Conservation (phyloP, 108 stramenopile genomes). For the Aurantiochytrium sp. region DNA sequence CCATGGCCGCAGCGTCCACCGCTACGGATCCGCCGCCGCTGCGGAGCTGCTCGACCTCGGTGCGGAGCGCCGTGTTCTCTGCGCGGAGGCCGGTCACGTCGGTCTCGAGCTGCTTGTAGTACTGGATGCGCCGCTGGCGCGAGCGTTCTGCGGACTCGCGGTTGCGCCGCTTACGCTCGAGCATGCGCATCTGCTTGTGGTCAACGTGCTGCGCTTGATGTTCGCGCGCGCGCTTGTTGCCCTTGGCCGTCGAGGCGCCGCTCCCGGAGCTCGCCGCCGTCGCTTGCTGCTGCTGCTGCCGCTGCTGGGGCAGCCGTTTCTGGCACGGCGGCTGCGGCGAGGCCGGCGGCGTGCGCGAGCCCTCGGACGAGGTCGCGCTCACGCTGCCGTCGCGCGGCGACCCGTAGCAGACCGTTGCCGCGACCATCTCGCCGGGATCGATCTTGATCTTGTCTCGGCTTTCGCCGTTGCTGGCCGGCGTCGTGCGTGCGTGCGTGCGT, state of each 20-base stretch:
- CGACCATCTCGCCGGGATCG: background rate
- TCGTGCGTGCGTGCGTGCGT: too few relatives aligned
- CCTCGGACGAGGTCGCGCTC: background rate
- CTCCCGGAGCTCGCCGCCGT: background rate
- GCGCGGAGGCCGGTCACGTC: background rate
- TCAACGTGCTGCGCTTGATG: background rate
- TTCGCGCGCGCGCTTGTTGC: background rate
- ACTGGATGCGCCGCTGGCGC: background rate
- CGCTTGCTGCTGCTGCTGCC: too few relatives aligned
- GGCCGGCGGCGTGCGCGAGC: background rate
- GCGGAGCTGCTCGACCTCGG: slow-evolving; percentile 21
- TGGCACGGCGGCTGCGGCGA: background rate
- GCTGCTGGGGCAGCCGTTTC: too few relatives aligned
- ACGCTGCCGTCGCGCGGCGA: background rate
- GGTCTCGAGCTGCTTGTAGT: slow-evolving; percentile 25
- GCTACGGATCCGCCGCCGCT: background rate
- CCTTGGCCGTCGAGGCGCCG: background rate
- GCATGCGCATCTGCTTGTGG: background rate
- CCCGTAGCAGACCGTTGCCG: background rate
- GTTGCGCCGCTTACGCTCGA: slow-evolving; percentile 21
- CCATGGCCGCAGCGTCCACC: background rate
- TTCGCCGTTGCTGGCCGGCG: too few relatives aligned
- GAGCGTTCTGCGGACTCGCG: slow-evolving; percentile 28
- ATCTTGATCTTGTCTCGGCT: too few relatives aligned
- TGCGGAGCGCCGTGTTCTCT: background rate